A percentile compares a stretch with the other conserved stretches of the same genome.
These are phyloP conservation scores for Thinopyrum elongatum DNA, from an alignment of 176 grass and related monocot species.

Conservation along the genomic window DNA sequence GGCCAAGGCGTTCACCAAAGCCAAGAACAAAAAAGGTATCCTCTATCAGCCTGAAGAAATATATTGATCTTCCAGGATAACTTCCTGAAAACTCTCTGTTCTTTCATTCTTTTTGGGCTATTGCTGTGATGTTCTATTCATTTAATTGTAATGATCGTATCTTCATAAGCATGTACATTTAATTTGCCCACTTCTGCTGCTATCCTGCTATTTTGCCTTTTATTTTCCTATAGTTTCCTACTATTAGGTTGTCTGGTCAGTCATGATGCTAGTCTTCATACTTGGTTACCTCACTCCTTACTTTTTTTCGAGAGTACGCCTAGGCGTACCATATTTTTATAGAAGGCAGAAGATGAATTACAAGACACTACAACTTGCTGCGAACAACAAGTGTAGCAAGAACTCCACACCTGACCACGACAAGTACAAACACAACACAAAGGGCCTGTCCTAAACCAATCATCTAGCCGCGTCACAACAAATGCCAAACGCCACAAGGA, in stretches of 20 bases:
- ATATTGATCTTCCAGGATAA: background rate
- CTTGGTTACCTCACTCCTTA: background rate
- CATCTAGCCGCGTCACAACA: too few species aligned
- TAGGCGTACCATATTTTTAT: too few species aligned
- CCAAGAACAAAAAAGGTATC: slow-evolving; percentile 97
- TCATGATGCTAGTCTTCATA: background rate
- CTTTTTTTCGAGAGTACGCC: too few species aligned
- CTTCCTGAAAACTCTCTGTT: background rate
- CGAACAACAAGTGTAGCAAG: too few species aligned
- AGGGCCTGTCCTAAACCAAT: too few species aligned
- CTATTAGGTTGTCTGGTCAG: background rate
- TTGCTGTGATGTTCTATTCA: background rate
- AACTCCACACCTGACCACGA: too few species aligned
- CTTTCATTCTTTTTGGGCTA: background rate
- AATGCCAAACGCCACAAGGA: too few species aligned
- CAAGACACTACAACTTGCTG: too few species aligned
- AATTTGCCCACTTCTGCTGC: background rate
- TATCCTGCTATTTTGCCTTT: background rate
- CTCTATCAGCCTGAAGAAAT: slow-evolving; percentile 1
- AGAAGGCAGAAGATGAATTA: too few species aligned
- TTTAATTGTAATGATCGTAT: slow-evolving; percentile 12
- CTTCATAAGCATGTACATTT: slow-evolving; percentile 1
- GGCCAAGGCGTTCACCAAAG: slow-evolving; percentile 82
- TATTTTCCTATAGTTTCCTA: slow-evolving; percentile 25
- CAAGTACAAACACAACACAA: too few species aligned